phyloP scores from a whole-genome alignment of 805 yeast genomes.

The Brettanomyces custersianus region DNA sequence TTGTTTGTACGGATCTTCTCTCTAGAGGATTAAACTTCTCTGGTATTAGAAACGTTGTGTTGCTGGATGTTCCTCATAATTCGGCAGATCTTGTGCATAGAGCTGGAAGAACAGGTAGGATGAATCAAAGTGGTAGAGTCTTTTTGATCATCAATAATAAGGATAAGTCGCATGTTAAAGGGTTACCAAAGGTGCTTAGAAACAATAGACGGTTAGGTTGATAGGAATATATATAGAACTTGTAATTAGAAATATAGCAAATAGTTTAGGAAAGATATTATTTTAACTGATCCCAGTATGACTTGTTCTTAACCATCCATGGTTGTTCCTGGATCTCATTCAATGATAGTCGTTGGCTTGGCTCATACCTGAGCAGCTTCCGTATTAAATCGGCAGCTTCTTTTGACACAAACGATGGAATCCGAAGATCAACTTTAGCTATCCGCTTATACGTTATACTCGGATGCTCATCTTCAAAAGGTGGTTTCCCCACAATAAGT shows the following conservation, averaged over 20 bases:
- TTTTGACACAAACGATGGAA: slow-evolving; percentile 60
- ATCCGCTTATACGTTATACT: slow-evolving; percentile 76
- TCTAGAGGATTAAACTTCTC: slow-evolving; percentile 87
- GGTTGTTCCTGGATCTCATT: slow-evolving; percentile 64
- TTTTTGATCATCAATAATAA: slow-evolving; percentile 63
- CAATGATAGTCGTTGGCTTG: slow-evolving; percentile 55
- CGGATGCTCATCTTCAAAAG: slow-evolving; percentile 77
- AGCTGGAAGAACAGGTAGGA: slow-evolving; percentile 90
- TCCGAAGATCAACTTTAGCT: slow-evolving; percentile 61
- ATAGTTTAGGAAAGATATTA: neutral
- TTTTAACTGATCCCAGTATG: slow-evolving; percentile 39
- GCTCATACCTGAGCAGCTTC: slow-evolving; percentile 56
- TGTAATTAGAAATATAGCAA: neutral
- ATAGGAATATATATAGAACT: neutral
- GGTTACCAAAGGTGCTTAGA: slow-evolving; percentile 61
- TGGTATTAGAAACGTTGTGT: slow-evolving; percentile 69
- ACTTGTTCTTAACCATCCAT: slow-evolving; percentile 66
- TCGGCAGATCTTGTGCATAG: slow-evolving; percentile 85
- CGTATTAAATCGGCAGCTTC: slow-evolving; percentile 74
- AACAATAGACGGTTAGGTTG: slow-evolving; percentile 32
- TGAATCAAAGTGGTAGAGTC: slow-evolving; percentile 84
- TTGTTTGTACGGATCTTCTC: slow-evolving; percentile 80
- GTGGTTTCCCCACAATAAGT: slow-evolving; percentile 80
- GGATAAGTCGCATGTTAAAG: slow-evolving; percentile 73
- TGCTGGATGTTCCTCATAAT: slow-evolving; percentile 79